These are phyloP conservation scores for Penicillium daleae DNA, from an alignment of 495 filamentous ascomycete genomes.

Conservation along the genomic window DNA sequence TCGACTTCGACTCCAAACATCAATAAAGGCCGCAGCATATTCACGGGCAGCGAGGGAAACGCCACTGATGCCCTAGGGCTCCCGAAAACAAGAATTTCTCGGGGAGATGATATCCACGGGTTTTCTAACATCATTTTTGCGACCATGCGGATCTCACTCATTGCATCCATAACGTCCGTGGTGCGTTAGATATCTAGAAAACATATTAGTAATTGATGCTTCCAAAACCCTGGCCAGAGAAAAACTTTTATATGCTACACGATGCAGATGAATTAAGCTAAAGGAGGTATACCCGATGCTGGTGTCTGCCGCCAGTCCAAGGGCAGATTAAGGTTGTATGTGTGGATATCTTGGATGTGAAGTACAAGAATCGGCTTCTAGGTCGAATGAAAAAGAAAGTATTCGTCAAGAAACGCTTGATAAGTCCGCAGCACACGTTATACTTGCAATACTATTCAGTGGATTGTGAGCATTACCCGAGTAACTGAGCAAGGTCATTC, in stretches of 20 bases:
- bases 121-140: constrained; percentile 33
- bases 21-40: constrained; percentile 46
- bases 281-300: neutral
- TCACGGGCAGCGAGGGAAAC: constrained; percentile 41
- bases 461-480: neutral
- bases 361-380: too few relatives aligned
- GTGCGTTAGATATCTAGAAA: constrained; percentile 35
- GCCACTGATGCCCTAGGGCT: constrained; percentile 2
- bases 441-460: too few relatives aligned
- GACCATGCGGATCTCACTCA: constrained; percentile 38
- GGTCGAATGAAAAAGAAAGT: too few relatives aligned
- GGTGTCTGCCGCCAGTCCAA: neutral
- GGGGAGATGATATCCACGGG: constrained; percentile 1
- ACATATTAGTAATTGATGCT: neutral
- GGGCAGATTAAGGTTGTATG: neutral
- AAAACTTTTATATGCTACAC: constrained; percentile 40
- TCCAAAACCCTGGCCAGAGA: neutral
- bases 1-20: constrained; percentile 50
- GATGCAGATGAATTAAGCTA: constrained; percentile 47
- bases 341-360: too few relatives aligned
- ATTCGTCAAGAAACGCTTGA: too few relatives aligned
- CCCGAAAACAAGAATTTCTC: neutral
- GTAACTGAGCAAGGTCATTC: neutral
- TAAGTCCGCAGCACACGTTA: too few relatives aligned
- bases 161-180: constrained; percentile 35